Conservation (phyloP, 371 early-diverging fungal species). For the Mortierella sp. region DNA sequence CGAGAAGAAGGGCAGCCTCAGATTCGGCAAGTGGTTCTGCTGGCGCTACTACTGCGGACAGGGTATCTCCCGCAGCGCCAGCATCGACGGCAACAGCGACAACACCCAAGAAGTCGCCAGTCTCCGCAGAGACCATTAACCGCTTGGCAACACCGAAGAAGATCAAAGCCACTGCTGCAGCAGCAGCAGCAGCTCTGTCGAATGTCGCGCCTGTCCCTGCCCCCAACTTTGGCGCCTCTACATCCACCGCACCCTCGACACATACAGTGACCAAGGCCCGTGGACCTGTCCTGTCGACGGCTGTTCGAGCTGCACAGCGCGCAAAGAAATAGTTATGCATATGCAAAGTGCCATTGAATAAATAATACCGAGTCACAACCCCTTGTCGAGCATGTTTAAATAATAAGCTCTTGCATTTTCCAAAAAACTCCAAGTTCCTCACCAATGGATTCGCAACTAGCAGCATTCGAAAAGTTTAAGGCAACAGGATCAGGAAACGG, state of each 20-base stretch:
- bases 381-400: no score
- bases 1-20: conserved; percentile 14
- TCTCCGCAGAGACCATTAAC: conserved; percentile 53
- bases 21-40: not conserved
- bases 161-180: conserved; percentile 34
- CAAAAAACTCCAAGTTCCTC: not conserved
- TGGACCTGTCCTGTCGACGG: conserved; percentile 52
- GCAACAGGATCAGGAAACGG: conserved; percentile 20
- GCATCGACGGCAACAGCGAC: conserved; percentile 37
- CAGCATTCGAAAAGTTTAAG: conserved; percentile 54
- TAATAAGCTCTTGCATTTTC: no score
- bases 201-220: conserved; percentile 25
- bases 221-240: conserved; percentile 22
- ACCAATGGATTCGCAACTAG: conserved; percentile 52
- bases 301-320: conserved; percentile 57
- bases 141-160: conserved; percentile 55
- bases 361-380: not conserved
- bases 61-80: conserved; percentile 7
- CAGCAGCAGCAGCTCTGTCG: conserved; percentile 23
- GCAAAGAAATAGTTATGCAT: conserved; percentile 20
- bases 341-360: not conserved
- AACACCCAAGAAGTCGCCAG: conserved; percentile 22
- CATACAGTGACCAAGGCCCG: conserved; percentile 43
- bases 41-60: not conserved
- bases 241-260: not conserved